Conservation (phyloP, 1,139 yeast species). For the Eremothecium cymbalariae region DNA sequence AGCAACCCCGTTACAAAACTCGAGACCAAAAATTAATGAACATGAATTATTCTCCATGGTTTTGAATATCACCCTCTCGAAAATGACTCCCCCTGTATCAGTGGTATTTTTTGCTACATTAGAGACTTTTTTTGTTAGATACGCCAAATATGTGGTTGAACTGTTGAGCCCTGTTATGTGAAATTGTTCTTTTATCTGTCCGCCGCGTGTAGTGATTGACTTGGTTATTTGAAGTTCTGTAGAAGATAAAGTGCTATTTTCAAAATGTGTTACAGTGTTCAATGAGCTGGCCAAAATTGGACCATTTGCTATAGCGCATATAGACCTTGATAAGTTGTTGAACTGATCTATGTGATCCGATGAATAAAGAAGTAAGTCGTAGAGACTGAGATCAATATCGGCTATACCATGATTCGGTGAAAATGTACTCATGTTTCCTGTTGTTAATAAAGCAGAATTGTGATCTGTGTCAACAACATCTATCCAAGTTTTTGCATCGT, state of each 20-base stretch:
- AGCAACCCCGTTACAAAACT: constrained; percentile 74
- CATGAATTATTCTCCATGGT: constrained; percentile 57
- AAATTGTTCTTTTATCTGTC: constrained; percentile 50
- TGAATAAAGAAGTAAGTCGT: constrained; percentile 43
- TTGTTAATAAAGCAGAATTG: constrained; percentile 57
- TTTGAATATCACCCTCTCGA: constrained; percentile 48
- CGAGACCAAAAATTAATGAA: constrained; percentile 62
- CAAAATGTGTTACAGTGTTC: constrained; percentile 18
- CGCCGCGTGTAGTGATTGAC: constrained; percentile 43
- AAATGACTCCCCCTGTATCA: constrained; percentile 61
- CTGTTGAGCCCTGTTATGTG: constrained; percentile 52
- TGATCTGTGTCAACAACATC: constrained; percentile 66
- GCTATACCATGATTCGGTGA: constrained; percentile 25
- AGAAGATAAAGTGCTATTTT: constrained; percentile 8
- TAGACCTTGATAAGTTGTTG: constrained; percentile 40
- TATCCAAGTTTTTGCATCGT: constrained; percentile 57
- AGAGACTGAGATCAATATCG: constrained; percentile 30
- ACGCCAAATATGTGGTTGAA: constrained; percentile 59
- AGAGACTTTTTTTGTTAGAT: constrained; percentile 41
- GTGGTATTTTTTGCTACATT: constrained; percentile 6
- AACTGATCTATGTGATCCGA: constrained; percentile 37
- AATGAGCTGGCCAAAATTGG: constrained; percentile 34
- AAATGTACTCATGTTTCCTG: constrained; percentile 45
- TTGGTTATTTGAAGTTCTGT: constrained; percentile 25
- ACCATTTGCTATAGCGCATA: constrained; percentile 59